These are phyloP conservation scores for Pseudisothecium myosuroides DNA, from an alignment of 225 moss, liverwort and hornwort genomes.

Conservation along the genomic window DNA sequence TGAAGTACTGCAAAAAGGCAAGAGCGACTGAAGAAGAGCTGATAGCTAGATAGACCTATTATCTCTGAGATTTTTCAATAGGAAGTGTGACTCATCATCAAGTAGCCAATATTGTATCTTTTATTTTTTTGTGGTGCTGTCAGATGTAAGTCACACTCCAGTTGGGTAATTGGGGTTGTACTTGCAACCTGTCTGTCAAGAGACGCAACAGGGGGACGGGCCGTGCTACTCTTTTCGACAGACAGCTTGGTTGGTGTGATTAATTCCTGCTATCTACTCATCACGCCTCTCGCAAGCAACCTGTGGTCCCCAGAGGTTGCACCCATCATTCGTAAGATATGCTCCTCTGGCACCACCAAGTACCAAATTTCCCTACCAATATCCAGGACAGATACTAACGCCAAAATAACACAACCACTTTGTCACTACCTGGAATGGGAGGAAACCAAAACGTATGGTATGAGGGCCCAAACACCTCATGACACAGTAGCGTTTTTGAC, in stretches of 20 bases:
- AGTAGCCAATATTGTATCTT: neutral
- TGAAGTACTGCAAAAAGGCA: neutral
- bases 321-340: slow-evolving; percentile 19
- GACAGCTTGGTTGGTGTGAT: slow-evolving; percentile 26
- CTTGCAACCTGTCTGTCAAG: slow-evolving; percentile 2
- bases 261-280: slow-evolving; percentile 31
- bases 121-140: neutral
- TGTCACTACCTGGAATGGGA: neutral
- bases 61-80: neutral
- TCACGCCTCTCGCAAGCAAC: slow-evolving; percentile 4
- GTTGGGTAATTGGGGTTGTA: neutral
- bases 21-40: neutral
- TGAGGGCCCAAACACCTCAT: neutral
- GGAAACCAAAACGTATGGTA: neutral
- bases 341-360: slow-evolving; percentile 5
- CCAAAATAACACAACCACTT: neutral
- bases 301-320: slow-evolving; percentile 4
- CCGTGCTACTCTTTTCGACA: slow-evolving; percentile 12
- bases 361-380: neutral
- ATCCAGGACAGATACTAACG: neutral
- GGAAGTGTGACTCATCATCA: neutral
- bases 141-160: slow-evolving; percentile 5
- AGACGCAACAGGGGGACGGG: no score
- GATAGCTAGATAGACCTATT: neutral
- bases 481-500: neutral